These are phyloP conservation scores for Botrytis deweyae DNA, from an alignment of 2,329 filamentous ascomycete genomes.

Conservation along the genomic window DNA sequence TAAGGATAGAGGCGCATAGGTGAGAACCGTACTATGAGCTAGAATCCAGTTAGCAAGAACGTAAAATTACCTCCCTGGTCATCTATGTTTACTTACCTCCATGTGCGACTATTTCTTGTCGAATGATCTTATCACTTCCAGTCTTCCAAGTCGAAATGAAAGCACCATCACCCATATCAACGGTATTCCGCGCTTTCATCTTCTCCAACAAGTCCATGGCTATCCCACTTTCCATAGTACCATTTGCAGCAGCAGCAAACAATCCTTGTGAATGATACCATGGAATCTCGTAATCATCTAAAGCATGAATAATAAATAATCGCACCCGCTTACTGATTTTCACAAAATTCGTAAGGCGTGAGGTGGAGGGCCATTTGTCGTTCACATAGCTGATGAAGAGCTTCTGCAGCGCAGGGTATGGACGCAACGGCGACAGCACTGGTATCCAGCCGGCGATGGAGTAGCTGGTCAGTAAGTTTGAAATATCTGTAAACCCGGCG, in stretches of 20 bases:
- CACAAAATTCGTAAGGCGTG: conserved; percentile 60
- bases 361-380: conserved; percentile 78
- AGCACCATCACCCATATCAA: conserved; percentile 38
- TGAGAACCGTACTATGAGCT: conserved; percentile 71
- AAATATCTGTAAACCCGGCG: conserved; percentile 74
- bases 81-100: conserved; percentile 34
- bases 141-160: conserved; percentile 39
- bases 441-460: conserved; percentile 76
- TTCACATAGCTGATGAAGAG: conserved; percentile 63
- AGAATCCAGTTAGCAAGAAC: conserved; percentile 1
- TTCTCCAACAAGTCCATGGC: conserved; percentile 31
- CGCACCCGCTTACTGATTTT: conserved; percentile 55
- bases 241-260: conserved; percentile 59
- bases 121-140: conserved; percentile 37
- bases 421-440: conserved; percentile 70
- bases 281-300: conserved; percentile 79
- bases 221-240: conserved; percentile 44
- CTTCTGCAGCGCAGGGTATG: conserved; percentile 62
- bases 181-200: conserved; percentile 37
- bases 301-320: conserved; percentile 74
- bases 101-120: conserved; percentile 38
- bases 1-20: conserved; percentile 61
- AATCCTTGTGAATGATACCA: conserved; percentile 66
- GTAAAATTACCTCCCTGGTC: conserved; percentile 23
- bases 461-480: conserved; percentile 71